Conservation (phyloP, 805 yeast genomes). For the Wickerhamiella shivajii region DNA sequence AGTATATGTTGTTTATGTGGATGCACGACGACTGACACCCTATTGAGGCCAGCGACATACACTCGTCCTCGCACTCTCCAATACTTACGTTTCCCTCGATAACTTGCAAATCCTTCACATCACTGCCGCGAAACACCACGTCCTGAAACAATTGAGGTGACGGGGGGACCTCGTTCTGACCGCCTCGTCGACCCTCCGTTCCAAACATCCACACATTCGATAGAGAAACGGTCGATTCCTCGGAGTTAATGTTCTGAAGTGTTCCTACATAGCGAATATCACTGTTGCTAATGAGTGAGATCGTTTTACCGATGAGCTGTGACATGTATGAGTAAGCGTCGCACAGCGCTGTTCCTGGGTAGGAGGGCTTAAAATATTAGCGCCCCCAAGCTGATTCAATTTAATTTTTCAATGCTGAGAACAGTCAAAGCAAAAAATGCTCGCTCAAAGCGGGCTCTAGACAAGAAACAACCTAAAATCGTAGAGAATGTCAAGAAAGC, state of each 20-base stretch:
- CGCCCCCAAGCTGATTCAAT: too few species aligned
- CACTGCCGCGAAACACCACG: constrained; percentile 80
- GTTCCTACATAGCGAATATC: constrained; percentile 79
- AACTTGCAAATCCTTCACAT: constrained; percentile 78
- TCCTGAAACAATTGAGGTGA: constrained; percentile 54
- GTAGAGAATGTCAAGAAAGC: constrained; percentile 85
- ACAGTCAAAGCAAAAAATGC: constrained; percentile 79
- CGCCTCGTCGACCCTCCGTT: constrained; percentile 74
- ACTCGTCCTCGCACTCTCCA: too few species aligned
- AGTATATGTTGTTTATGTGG: constrained; percentile 10
- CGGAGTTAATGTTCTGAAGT: constrained; percentile 78
- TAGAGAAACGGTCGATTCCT: constrained; percentile 77
- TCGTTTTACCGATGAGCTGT: constrained; percentile 81
- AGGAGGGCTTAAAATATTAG: too few species aligned
- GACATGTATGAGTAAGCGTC: too few species aligned
- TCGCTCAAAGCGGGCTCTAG: constrained; percentile 87
- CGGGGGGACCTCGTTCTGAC: constrained; percentile 56
- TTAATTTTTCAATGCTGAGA: too few species aligned
- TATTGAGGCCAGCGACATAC: too few species aligned
- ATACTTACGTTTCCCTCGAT: constrained; percentile 35
- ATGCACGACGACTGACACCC: constrained; percentile 3
- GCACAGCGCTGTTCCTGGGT: too few species aligned
- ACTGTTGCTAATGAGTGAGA: constrained; percentile 62
- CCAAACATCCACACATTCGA: constrained; percentile 71
- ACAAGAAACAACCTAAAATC: constrained; percentile 72